Evolutionary conservation across 1,284 basidiomycete genomes (phyloP).

Genomic region (Pascua guehoae): DNA sequence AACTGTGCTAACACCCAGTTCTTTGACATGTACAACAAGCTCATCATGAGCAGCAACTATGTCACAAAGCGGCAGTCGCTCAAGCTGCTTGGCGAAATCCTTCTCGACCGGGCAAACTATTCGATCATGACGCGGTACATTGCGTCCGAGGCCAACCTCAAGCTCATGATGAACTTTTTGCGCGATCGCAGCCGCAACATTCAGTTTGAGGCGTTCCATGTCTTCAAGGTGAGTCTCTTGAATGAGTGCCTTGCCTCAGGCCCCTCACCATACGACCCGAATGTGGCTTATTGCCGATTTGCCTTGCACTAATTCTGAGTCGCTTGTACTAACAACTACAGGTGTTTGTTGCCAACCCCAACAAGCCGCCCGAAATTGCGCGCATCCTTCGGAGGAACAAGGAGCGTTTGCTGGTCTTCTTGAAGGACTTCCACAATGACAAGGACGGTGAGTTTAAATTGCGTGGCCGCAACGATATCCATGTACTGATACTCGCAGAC

Average conservation of each 20-base stretch:
- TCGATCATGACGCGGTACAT: constrained; percentile 99
- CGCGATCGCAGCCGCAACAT: constrained; percentile 98
- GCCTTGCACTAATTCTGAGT: not conserved
- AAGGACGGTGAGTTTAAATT: constrained; percentile 69
- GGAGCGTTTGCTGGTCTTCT: constrained; percentile 83
- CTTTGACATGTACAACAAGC: constrained; percentile 87
- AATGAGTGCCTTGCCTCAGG: not conserved
- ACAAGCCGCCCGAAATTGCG: constrained; percentile 95
- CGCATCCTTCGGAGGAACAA: constrained; percentile 86
- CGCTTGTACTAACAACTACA: constrained; percentile 36
- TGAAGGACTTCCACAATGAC: constrained; percentile 94
- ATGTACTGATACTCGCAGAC: constrained; percentile 54
- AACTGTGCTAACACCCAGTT: constrained; percentile 58
- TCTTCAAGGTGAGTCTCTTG: constrained; percentile 78
- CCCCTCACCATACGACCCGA: no score
- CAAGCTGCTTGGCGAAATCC: constrained; percentile 95
- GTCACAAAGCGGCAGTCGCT: constrained; percentile 99
- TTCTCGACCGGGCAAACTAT: constrained; percentile 96
- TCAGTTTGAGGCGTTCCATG: constrained; percentile 99
- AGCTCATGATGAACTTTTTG: constrained; percentile 99
- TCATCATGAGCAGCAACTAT: constrained; percentile 91
- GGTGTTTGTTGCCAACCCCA: constrained; percentile 98
- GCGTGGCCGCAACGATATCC: not conserved
- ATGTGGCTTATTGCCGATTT: not conserved
- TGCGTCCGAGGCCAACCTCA: constrained; percentile 80